Evolutionary conservation across 371 early-diverging fungal species (phyloP).

Genomic region (Mucor lusitanicus): DNA sequence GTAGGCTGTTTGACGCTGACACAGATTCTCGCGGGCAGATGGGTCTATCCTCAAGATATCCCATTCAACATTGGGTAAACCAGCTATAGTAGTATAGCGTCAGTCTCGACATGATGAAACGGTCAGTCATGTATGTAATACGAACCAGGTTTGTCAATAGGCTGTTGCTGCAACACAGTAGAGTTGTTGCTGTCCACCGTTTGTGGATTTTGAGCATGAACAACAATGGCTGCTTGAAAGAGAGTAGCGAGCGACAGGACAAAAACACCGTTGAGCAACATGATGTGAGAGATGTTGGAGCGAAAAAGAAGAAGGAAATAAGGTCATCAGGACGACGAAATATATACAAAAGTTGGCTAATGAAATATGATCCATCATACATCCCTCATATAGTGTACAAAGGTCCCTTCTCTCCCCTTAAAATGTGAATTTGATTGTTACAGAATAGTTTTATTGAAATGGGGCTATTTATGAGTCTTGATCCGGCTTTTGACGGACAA

Average conservation of each 20-base stretch:
- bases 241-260: neutral
- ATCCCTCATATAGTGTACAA: neutral
- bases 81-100: slow-evolving; percentile 1
- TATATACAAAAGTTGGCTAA: neutral
- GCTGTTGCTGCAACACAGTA: neutral
- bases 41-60: slow-evolving; percentile 29
- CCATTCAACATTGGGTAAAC: slow-evolving; percentile 30
- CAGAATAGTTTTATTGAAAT: neutral
- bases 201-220: neutral
- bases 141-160: slow-evolving; percentile 8
- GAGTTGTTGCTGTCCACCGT: neutral
- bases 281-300: neutral
- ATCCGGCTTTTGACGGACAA: slow-evolving; percentile 32
- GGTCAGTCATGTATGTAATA: neutral
- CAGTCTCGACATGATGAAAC: no score
- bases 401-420: neutral
- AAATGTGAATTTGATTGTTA: neutral
- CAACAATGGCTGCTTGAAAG: neutral
- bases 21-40: slow-evolving; percentile 27
- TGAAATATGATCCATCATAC: neutral
- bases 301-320: neutral
- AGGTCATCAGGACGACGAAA: neutral
- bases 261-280: neutral
- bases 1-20: slow-evolving; percentile 33
- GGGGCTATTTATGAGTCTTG: neutral